phyloP scores from a whole-genome alignment of 2,329 filamentous ascomycete genomes.

The Botrytis deweyae region DNA sequence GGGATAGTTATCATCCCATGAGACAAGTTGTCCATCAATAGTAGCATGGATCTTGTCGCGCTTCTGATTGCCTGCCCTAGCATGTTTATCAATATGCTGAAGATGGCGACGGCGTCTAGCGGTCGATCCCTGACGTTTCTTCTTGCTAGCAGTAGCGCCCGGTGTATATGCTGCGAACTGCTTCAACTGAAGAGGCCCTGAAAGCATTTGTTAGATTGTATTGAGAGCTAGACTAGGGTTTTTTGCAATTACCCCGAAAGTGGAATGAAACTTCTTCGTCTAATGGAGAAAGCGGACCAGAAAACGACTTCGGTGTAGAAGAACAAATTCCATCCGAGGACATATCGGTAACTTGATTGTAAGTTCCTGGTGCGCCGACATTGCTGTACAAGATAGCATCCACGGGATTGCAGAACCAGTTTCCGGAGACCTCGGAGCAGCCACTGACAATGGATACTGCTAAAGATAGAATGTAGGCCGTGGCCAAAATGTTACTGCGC shows the following conservation, averaged over 20 bases:
- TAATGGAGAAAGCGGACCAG: conserved; percentile 63
- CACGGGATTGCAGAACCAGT: conserved; percentile 66
- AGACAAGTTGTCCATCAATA: conserved; percentile 31
- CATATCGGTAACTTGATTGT: conserved; percentile 65
- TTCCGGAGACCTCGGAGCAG: conserved; percentile 43
- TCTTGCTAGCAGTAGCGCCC: conserved; percentile 35
- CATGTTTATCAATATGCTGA: conserved; percentile 37
- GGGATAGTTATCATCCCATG: conserved; percentile 31
- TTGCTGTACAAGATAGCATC: conserved; percentile 66
- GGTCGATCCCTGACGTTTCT: conserved; percentile 42
- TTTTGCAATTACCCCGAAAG: conserved; percentile 17
- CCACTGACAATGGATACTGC: conserved; percentile 4
- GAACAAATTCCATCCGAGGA: conserved; percentile 54
- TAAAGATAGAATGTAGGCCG: conserved; percentile 1
- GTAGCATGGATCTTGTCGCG: conserved; percentile 43
- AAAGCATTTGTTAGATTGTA: background rate
- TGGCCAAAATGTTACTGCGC: conserved; percentile 15
- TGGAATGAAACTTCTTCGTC: conserved; percentile 60
- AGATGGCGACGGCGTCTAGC: conserved; percentile 28
- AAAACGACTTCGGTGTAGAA: conserved; percentile 52
- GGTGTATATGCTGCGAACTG: conserved; percentile 68
- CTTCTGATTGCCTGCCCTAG: conserved; percentile 34
- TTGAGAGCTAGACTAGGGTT: background rate
- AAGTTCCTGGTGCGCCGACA: conserved; percentile 59
- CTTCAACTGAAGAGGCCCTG: conserved; percentile 63